Base-by-base conservation (phyloP, 2,329 filamentous ascomycete genomes). In the Tolypocladium pustulatum region DNA sequence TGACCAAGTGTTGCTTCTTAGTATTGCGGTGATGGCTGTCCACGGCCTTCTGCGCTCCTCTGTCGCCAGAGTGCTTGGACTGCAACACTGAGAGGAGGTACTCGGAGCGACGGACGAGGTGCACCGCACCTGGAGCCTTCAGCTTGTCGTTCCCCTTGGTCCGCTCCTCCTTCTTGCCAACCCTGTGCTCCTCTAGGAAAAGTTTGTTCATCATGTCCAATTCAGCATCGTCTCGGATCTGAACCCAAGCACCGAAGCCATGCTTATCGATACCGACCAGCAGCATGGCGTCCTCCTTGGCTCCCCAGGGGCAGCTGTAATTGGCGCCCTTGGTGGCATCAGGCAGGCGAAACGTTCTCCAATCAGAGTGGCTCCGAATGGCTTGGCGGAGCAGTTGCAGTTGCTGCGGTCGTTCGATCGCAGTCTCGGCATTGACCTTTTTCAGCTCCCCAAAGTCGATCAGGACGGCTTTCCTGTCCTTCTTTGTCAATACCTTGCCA, bases 1-100 rank as follows among this genome's bases (percentile, higher is more conserved):
- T 84, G 62, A 76, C 70, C 55, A 84, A 70, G 6, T 74, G 71
- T 2, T 77, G 74, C 68, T 95, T 93, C 76, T 96, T 96, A 76
- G 92, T 96, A 75, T 93, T 96, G 58, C 92, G 90, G 71, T 96
- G 92, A 67, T 97, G 92, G 64, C 96, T 96, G 67, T 96, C 92
- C 34, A 95, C 86, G 1, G 88, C 85, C 67, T 86, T 87, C 71
- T 90, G 91, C 4, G 88, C 89, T 25, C 84, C 84, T 36, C 83
- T 81, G 68, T 96, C 90, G 61, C 85, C 85, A 2, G 86, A 88
- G 72, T 95, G 91, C 68, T 96, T 86, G 15, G 84, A 90, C 69
- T 93, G 91, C 61, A 99, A 78, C 1, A 99, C 91, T n/a, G 91
- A 96, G 46, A 99, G 81, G 17, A 99, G 82, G 69, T 99, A 99